A percentile compares a stretch with the other conserved stretches of the same genome.
These are phyloP conservation scores for Penicillium sp. DNA, from an alignment of 2,329 filamentous ascomycete species.

Conservation along the genomic window DNA sequence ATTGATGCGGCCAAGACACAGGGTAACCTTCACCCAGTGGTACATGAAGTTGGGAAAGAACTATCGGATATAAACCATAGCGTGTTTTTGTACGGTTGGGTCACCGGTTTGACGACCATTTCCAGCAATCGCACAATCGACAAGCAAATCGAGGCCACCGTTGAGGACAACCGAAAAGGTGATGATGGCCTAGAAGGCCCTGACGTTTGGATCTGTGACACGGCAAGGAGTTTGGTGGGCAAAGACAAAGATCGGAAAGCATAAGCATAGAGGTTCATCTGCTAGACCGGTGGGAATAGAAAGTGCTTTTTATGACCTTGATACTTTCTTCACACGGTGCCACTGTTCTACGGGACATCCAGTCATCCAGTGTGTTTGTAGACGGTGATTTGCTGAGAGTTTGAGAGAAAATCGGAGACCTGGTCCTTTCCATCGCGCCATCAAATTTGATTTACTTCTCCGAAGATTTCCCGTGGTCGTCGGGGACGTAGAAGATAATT, in stretches of 20 bases:
- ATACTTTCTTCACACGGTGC: not conserved
- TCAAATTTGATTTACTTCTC: slow-evolving; percentile 32
- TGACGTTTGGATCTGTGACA: slow-evolving; percentile 64
- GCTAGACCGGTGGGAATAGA: not conserved
- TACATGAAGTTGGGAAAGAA: slow-evolving; percentile 44
- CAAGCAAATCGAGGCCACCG: slow-evolving; percentile 61
- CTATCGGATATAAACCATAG: slow-evolving; percentile 65
- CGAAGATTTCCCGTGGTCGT: slow-evolving; percentile 48
- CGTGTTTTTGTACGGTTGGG: slow-evolving; percentile 73
- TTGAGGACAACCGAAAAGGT: slow-evolving; percentile 54
- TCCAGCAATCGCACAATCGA: slow-evolving; percentile 69
- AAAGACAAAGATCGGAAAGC: slow-evolving; percentile 57
- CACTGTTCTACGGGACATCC: not conserved
- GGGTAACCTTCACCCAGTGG: slow-evolving; percentile 49
- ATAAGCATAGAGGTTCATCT: slow-evolving; percentile 16
- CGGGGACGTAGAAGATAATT: slow-evolving; percentile 73
- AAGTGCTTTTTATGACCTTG: not conserved
- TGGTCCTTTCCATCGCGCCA: not conserved
- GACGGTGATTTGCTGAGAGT: not conserved
- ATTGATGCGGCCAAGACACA: slow-evolving; percentile 34
- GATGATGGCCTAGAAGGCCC: slow-evolving; percentile 57
- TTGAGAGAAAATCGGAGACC: not conserved
- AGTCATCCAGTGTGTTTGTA: not conserved
- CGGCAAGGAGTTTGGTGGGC: slow-evolving; percentile 65
- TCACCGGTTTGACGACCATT: slow-evolving; percentile 61